Base-by-base conservation (phyloP, 176 grass and related monocot genomes). In the Pontederia paniculata region DNA sequence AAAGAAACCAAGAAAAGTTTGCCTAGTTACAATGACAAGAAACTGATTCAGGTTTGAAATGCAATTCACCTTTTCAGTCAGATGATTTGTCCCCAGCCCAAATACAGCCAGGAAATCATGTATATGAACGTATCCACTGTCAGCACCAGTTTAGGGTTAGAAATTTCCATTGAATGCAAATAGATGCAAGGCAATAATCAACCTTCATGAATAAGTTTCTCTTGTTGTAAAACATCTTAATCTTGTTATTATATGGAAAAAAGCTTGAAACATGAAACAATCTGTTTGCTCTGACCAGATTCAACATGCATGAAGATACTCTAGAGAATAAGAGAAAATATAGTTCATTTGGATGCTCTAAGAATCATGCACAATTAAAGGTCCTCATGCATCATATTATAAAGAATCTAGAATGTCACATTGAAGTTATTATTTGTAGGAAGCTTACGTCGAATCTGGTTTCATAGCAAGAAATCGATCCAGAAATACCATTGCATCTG, bases 381-480 rank as follows among this genome's bases (percentile, higher is more conserved):
- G n/a, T n/a, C n/a, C n/a, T n/a, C n/a, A n/a, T n/a, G 28, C 28
- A 37, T 37, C 28, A 37, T 37, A 37, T 37, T 37, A 37, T 37
- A 37, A 37, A 37, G 28, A 2, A 37, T 6, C 28, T 37, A 37
- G 7, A 37, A 5, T 37, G 28, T 37, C 28, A 6, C 17, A 69
- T 45, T 21, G 9, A 61, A 62, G 8, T 53, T 23, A 10, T 43
- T 47, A 58, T 20, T 42, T 52, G 47, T 41, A 8, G 19, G 5
- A 72, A 10, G 70, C 77, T 70, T 82, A 91, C 93, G 82, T 28
- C 1, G 50, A 75, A 61, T 98, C 80, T 60, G 87, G 93, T 41
- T 80, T 75, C 93, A 91, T 91, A 37, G 66, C 64, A 60, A 98
- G 65, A 68, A 98, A 98, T 57, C 71, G 65, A 72, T 98, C 93